A percentile compares a stretch with the other conserved stretches of the same genome.
Conservation (phyloP, 176 grass and related monocot species). For the Zoysia japonica region DNA sequence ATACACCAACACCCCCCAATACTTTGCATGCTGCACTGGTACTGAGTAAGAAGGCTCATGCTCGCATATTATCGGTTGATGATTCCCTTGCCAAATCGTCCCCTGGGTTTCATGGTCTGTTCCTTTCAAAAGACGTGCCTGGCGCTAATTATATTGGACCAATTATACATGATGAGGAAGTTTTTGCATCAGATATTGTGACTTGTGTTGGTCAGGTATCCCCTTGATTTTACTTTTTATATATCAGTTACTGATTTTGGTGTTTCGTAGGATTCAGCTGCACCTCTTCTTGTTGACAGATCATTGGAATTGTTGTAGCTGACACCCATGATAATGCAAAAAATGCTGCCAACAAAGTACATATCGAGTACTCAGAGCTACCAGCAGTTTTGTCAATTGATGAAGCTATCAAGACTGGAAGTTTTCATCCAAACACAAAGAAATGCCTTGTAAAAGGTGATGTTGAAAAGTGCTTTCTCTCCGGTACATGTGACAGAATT, state of each 20-base stretch:
- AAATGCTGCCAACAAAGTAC: constrained; percentile 75
- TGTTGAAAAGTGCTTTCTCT: constrained; percentile 71
- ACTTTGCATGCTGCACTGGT: constrained; percentile 85
- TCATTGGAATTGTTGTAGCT: constrained; percentile 89
- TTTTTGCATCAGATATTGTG: constrained; percentile 85
- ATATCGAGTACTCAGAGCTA: constrained; percentile 76
- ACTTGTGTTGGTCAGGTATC: constrained; percentile 98
- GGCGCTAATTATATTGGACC: constrained; percentile 71
- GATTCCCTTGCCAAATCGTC: constrained; percentile 75
- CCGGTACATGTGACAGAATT: constrained; percentile 61
- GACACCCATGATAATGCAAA: constrained; percentile 97
- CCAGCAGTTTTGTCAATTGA: constrained; percentile 84
- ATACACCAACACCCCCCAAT: constrained; percentile 66
- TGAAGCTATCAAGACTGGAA: constrained; percentile 68
- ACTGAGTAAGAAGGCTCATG: constrained; percentile 90
- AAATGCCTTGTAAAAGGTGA: constrained; percentile 74
- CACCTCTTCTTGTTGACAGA: constrained; percentile 54
- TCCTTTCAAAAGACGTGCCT: constrained; percentile 76
- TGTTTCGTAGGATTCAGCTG: constrained; percentile 8
- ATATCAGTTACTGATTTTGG: constrained; percentile 17
- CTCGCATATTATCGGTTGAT: constrained; percentile 81
- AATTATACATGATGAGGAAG: constrained; percentile 76
- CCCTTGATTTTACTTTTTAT: constrained; percentile 29
- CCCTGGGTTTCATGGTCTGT: constrained; percentile 79
- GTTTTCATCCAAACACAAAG: constrained; percentile 81